Evolutionary conservation across 371 early-diverging fungal species (phyloP), one percentile per base, ranked within the genome.

Genomic region (Rhizopus delemar): DNA sequence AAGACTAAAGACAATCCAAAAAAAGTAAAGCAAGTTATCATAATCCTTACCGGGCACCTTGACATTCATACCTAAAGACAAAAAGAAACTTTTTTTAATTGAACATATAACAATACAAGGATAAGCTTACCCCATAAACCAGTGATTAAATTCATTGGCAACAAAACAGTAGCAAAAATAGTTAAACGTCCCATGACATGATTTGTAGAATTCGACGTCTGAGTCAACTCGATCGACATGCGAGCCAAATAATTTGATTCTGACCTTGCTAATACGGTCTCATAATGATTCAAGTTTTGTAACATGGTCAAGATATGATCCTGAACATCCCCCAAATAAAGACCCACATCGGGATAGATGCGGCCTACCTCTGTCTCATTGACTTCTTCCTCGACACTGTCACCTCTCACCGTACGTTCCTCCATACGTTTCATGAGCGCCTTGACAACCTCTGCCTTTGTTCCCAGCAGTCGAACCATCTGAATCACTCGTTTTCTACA

Each of bases 231-330:
- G 34, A 98, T 95, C 11, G 89, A 89, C 38, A 97, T 95, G 62
- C 94, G 93, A 1, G 96, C 98, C 33, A 98, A 75, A 62, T 98
- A 98, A 69, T 96, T 97, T 11, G 90, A 83, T 62, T 97, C 97
- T 2, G 94, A 85, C 4, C 97, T 80, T 2, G 93, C 88, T 13
- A 98, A 80, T 9, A 94, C 92, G 33, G 88, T 90, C 60, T 96
- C 96, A 63, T 90, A 93, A 65, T 96, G 96, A 16, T 81, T 79
- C 13, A 95, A 68, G 55, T 92, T 95, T 65, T 94, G 93, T 34
- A 90, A 70, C 94, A 96, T 94, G 12, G 96, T 95, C 54, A 95
- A 82, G 8, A 96, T 87, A 69, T 98, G 97, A 65, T 96, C 87
- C 73, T 95, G 92, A 56, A 97, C 94, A 74, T 97, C 98, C 8